Evolutionary conservation across 352 stramenopile genomes (phyloP).

Genomic region (Globisporangium recalcitrans): DNA sequence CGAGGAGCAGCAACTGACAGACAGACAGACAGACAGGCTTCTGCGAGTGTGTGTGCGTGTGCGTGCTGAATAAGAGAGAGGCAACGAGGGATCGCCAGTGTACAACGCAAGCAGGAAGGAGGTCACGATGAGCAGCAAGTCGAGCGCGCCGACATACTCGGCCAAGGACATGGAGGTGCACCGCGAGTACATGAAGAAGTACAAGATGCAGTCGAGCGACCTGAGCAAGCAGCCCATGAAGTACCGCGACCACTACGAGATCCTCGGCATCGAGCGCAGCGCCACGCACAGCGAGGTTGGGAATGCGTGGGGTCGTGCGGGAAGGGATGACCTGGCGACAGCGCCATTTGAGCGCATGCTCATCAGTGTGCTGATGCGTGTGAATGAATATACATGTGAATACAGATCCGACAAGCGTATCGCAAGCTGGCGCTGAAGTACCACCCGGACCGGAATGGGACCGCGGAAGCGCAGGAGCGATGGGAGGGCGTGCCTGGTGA

Average conservation of each 20-base stretch:
- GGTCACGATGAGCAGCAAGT: conserved; percentile 9
- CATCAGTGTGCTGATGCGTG: not conserved
- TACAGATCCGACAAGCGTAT: conserved; percentile 91
- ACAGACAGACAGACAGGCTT: not conserved
- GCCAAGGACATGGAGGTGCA: conserved; percentile 81
- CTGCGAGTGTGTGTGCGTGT: not conserved
- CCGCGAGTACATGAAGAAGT: conserved; percentile 88
- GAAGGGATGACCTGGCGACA: too few species aligned
- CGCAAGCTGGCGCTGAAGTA: conserved; percentile 81
- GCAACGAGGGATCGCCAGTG: not conserved
- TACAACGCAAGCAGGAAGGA: not conserved
- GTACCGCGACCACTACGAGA: conserved; percentile 81
- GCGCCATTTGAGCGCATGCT: not conserved
- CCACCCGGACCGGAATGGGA: conserved; percentile 92
- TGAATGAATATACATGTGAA: conserved; percentile 1
- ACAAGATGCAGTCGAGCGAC: conserved; percentile 75
- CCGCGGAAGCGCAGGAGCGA: conserved; percentile 46
- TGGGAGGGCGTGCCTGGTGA: conserved; percentile 69
- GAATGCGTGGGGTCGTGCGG: too few species aligned
- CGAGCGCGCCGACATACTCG: conserved; percentile 23
- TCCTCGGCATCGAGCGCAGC: conserved; percentile 48
- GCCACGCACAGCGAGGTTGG: conserved; percentile 74
- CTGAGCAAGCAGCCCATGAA: conserved; percentile 45
- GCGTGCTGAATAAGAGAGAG: too few species aligned
- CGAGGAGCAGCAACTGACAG: not conserved